Evolutionary conservation across 495 filamentous ascomycete genomes (phyloP), one percentile per base, ranked within the genome.

Genomic region (Penicillium coprophilum): DNA sequence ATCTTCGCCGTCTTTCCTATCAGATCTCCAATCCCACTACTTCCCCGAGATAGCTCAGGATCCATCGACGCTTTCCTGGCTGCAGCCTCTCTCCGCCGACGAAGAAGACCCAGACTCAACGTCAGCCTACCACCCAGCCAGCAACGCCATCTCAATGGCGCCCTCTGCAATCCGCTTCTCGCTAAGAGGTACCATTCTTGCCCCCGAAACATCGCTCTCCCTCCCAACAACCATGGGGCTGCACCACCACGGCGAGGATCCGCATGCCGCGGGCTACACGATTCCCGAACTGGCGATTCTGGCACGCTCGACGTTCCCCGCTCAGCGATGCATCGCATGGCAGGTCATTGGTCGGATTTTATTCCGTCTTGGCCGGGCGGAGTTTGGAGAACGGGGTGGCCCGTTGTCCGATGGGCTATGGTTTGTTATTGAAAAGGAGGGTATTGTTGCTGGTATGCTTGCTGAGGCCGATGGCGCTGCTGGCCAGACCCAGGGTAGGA

Each of bases 241-340:
- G 38, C 94, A 98, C 71, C 94, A 98, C 70, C 94, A 98, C 70
- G 92, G 86, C 57, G 85, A 95, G 43, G 92, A 95, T 7, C 94
- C 94, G 12, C 90, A 94, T 63, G 90, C 92, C 0, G 94, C 94
- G 0, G 94, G 94, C 0, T 98, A 98, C 69, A 97, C 95, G 1
- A 80, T 98, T 27, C 87, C 87, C 0, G 94, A 98, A 71, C 79
- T 98, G 2, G 88, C 92, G 8, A 82, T 87, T 17, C 76, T 97
- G 34, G 85, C 89, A 21, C 81, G 91, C n/a, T 92, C 87, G 40
- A 81, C 85, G 0, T 91, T 95, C 50, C 83, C 95, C 4, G 82
- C 85, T 1, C 94, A 98, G 74, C 79, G 95, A 2, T 98, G 94
- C 60, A 76, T 98, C 12, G 92, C 95, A 2, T 96, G 89, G 72